These are phyloP conservation scores for Niveomyces coronatus DNA, from an alignment of 2,329 filamentous ascomycete species.

Conservation along the genomic window DNA sequence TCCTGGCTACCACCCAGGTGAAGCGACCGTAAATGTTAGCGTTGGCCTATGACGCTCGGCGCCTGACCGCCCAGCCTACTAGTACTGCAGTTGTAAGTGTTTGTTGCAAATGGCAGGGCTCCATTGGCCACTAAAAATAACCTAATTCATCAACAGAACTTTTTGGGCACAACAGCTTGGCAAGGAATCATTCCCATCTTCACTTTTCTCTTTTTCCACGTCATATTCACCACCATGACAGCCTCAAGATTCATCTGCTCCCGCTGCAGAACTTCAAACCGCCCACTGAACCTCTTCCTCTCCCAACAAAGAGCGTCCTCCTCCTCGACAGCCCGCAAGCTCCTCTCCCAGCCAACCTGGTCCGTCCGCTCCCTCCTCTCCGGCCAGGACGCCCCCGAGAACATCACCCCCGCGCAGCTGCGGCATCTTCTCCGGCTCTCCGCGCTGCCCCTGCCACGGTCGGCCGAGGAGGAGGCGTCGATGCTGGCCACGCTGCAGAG, in stretches of 20 bases:
- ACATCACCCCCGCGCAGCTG: constrained; percentile 57
- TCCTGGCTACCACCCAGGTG: no score
- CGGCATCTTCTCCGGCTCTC: constrained; percentile 82
- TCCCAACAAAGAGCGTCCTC: constrained; percentile 8
- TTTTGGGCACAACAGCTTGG: neutral
- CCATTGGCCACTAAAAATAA: no score
- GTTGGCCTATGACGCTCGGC: constrained; percentile 8
- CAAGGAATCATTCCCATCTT: neutral
- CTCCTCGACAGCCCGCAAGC: constrained; percentile 21
- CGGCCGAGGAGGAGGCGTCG: constrained; percentile 48
- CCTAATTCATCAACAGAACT: neutral
- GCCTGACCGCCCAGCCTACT: constrained; percentile 7
- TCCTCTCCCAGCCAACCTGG: constrained; percentile 68
- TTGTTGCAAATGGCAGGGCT: no score
- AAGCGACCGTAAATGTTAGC: constrained; percentile 1
- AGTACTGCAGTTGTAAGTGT: no score
- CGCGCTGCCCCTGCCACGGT: constrained; percentile 65
- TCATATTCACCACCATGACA: neutral
- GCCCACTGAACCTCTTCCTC: constrained; percentile 14
- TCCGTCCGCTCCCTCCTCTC: constrained; percentile 65
- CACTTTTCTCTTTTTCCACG: no score
- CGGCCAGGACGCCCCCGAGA: constrained; percentile 20
- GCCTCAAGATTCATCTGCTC: constrained; percentile 15
- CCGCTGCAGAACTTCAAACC: constrained; percentile 20
- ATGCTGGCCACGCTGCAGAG: constrained; percentile 69